phyloP scores from a whole-genome alignment of 2,329 filamentous ascomycete genomes.

The Cytospora leucostoma region DNA sequence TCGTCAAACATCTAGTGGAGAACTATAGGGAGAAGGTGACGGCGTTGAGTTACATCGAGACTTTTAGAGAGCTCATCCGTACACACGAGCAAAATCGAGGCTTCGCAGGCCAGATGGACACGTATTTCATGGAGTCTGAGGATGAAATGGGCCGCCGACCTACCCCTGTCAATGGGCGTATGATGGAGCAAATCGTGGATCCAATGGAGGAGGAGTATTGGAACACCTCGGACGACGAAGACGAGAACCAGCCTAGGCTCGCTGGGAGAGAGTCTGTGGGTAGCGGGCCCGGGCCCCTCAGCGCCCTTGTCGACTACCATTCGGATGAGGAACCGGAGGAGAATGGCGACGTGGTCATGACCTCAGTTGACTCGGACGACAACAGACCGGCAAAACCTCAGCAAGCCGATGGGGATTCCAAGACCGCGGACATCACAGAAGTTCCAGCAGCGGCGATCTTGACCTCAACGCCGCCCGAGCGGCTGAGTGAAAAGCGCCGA shows the following conservation, averaged over 20 bases:
- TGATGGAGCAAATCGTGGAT: slow-evolving; percentile 77
- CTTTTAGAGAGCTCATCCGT: slow-evolving; percentile 74
- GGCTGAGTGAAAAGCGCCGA: slow-evolving; percentile 83
- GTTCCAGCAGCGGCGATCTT: slow-evolving; percentile 34
- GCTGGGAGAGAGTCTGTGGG: slow-evolving; percentile 41
- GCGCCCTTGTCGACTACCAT: slow-evolving; percentile 52
- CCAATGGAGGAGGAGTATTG: slow-evolving; percentile 91
- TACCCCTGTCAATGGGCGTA: slow-evolving; percentile 47
- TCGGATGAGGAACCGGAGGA: slow-evolving; percentile 64
- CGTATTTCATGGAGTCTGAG: slow-evolving; percentile 70
- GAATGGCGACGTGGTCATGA: slow-evolving; percentile 58
- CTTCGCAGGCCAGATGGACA: slow-evolving; percentile 64
- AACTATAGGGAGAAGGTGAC: slow-evolving; percentile 78
- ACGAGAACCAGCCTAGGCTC: slow-evolving; percentile 57
- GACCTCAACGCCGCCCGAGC: slow-evolving; percentile 67
- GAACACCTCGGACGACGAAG: slow-evolving; percentile 84
- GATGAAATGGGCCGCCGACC: slow-evolving; percentile 53
- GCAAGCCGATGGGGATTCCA: slow-evolving; percentile 30
- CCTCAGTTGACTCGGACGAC: slow-evolving; percentile 34
- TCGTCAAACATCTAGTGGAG: slow-evolving; percentile 82
- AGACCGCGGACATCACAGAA: slow-evolving; percentile 38
- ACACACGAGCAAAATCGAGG: slow-evolving; percentile 79
- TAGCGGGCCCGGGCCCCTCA: slow-evolving; percentile 66
- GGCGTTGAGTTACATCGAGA: slow-evolving; percentile 78
- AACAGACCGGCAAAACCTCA: slow-evolving; percentile 30